Evolutionary conservation across 768 basidiomycete genomes (phyloP), one percentile per base, ranked within the genome.

Genomic region (Hypholoma sublateritium): DNA sequence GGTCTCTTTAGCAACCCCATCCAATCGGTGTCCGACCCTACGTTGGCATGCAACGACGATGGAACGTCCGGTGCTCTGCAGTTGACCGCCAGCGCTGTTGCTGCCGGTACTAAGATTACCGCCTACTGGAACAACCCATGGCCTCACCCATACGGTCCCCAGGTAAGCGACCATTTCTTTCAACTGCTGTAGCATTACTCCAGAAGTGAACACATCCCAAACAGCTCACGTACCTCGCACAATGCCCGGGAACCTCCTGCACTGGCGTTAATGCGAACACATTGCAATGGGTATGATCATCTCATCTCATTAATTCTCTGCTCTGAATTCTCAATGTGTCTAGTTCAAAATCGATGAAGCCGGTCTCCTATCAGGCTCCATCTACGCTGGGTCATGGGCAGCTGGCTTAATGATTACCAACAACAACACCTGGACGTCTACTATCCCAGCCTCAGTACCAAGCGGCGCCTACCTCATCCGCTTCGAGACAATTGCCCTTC

Each of bases 261-360:
- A 75, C 73, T 5, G 71, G 72, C 13, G 76, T 74, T 13, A 74
- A 69, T 49, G 66, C 78, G 4, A 59, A 55, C 6, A 68, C 69
- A 7, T 63, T 79, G 22, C 65, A 78, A 73, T 80, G 78, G 78
- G 78, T 77, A 58, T 9, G 71, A 61, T 2, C 6, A 2, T 41
- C 22, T 32, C 13, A 19, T 9, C 17, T 4, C 14, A 16, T 35
- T 5, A 12, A 7, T 25, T 11, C 24, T 39, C 4, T 11, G 16
- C 25, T 32, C 28, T 32, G 6, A 32, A 2, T 6, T 32, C 28
- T 32, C 5, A 9, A 32, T 6, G 5, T 44, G 0, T 28, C 11
- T 32, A 74, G 77, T 80, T 80, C 67, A 80, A 80, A 59, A 78
- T 79, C 53, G 77, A 79, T 54, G 59, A 80, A 65, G 71, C 77